These are phyloP conservation scores for Tylopilus rubrobrunneus DNA, from an alignment of 768 basidiomycete genomes.

Conservation along the genomic window DNA sequence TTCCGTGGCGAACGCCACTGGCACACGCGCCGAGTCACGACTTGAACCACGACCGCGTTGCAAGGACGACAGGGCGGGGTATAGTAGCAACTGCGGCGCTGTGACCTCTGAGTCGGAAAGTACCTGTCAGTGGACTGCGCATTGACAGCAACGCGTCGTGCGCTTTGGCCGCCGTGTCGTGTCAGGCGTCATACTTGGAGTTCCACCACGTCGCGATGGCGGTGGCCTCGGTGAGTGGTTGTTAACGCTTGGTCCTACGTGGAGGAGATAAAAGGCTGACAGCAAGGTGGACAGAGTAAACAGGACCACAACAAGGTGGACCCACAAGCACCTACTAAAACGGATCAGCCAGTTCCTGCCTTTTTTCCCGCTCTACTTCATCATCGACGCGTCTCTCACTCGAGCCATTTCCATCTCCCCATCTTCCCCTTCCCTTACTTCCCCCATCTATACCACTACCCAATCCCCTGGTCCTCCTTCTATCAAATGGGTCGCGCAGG, in stretches of 20 bases:
- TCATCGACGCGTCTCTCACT: conserved; percentile 27
- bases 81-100: not conserved
- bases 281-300: conserved; percentile 17
- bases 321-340: conserved; percentile 36
- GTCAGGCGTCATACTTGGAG: conserved; percentile 7
- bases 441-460: conserved; percentile 2
- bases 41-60: no score
- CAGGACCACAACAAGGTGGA: conserved; percentile 32
- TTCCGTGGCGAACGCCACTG: no score
- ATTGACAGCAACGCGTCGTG: not conserved
- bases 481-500: conserved; percentile 19
- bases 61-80: no score
- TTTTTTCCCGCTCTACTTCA: conserved; percentile 23
- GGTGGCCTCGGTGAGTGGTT: conserved; percentile 14
- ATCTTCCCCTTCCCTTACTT: conserved; percentile 2
- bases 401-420: conserved; percentile 18
- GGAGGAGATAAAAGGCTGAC: conserved; percentile 15
- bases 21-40: no score
- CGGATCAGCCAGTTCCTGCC: conserved; percentile 16
- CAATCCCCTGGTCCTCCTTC: conserved; percentile 6
- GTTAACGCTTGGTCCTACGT: conserved; percentile 7
- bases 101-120: not conserved
- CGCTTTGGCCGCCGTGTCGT: conserved; percentile 16
- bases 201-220: conserved; percentile 11
- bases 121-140: not conserved